Conservation (phyloP, 495 filamentous ascomycete genomes). For the Xylaria bambusicola region DNA sequence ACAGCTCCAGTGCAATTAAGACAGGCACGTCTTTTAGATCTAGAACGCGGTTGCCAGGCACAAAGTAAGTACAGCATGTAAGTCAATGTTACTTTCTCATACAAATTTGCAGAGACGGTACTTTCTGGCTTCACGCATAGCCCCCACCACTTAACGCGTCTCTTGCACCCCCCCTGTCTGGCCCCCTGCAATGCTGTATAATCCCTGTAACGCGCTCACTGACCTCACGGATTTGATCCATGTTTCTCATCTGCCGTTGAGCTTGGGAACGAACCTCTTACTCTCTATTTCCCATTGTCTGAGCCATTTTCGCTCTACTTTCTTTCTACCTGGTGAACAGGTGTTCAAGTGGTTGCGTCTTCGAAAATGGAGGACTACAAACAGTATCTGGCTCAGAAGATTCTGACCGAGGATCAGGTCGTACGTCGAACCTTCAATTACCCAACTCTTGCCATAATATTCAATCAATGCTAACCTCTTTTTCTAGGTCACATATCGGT, state of each 20-base stretch:
- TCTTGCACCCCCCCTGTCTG: too few relatives aligned
- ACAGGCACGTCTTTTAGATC: background rate
- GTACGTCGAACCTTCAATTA: conserved; percentile 51
- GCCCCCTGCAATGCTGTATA: too few relatives aligned
- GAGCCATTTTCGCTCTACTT: too few relatives aligned
- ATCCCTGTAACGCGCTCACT: background rate
- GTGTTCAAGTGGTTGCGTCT: too few relatives aligned
- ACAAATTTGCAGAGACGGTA: background rate
- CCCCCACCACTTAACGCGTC: conserved; percentile 40
- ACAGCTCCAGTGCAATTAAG: background rate
- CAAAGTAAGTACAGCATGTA: background rate
- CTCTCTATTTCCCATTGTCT: too few relatives aligned
- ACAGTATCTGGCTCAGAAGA: conserved; percentile 69
- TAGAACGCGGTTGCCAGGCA: background rate
- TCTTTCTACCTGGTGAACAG: background rate
- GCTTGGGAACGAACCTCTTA: too few relatives aligned
- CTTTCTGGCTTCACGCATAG: background rate
- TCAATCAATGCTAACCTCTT: conserved; percentile 9
- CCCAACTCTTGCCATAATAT: background rate
- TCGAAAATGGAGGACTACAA: conserved; percentile 62
- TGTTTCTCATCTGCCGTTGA: too few relatives aligned
- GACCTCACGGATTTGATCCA: too few relatives aligned
- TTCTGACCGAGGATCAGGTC: conserved; percentile 74
- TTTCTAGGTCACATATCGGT: conserved; percentile 78
- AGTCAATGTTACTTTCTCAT: background rate